Evolutionary conservation across 148 eudicot genomes (phyloP), one percentile per base, ranked within the genome.

Genomic region (Salicornia ramosissima): DNA sequence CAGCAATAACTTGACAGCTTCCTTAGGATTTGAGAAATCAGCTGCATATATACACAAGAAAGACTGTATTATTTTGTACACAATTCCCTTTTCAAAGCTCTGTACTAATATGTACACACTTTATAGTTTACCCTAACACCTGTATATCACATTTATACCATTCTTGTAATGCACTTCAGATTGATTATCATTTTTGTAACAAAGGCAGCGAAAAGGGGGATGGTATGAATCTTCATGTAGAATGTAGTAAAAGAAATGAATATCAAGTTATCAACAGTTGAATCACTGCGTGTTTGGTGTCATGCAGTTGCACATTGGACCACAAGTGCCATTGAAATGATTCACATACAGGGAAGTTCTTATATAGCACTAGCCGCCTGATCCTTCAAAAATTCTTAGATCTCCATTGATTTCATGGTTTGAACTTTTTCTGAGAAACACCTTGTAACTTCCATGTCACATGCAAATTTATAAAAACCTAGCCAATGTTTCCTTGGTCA

Each of bases 1-100:
- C 50, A 73, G 63, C 58, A 92, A 78, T 94, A 93, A 92, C 75
- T 78, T 80, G 30, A 86, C 78, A 65, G 96, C 98, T 70, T 92
- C 93, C 71, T 72, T 75, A 15, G 66, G 52, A 54, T 85, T 80
- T 30, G 83, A 73, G 59, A 87, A 84, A 56, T 84, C 85, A 67
- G 81, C 97, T 89, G 87, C 84, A 86, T 28, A 55, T 28, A 55
- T 2, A 73, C 10, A 65, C 54, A 65, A 30, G 54, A 31, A 72
- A 53, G 16, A 28, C 19, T 42, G 14, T 22, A 63, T 24, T 11
- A 63, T 12, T 0, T 22, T 24, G 47, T 12, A 10, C 10, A 40
- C 30, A 63, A 13, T 22, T 63, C 21, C 5, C 30, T 39, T 61
- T 11, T n/a, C 6, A 34, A 34, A 61, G 16, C 43, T 9, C 0